Percentiles rank a stretch among this genome's conserved stretches.
Evolutionary conservation across 208 protist species (phyloP).

Genomic region (Leishmania tarentolae): DNA sequence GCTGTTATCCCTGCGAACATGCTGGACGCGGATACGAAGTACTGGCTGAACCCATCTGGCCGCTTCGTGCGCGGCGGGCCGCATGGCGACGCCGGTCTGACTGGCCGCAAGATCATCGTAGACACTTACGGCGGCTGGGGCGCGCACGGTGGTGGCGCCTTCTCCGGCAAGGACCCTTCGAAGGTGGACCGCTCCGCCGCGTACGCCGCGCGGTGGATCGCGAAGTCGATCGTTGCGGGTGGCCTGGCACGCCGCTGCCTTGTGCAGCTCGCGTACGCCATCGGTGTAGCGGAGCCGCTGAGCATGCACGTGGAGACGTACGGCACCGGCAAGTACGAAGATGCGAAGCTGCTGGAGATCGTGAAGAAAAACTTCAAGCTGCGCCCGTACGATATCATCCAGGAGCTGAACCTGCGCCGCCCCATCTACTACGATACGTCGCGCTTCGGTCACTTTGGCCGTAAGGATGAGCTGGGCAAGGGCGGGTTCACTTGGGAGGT

Average conservation of each 20-base stretch:
- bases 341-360: conserved; percentile 75
- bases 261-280: conserved; percentile 99
- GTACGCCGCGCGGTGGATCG: conserved; percentile 99
- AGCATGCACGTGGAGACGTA: conserved; percentile 99
- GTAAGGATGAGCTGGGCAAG: conserved; percentile 83
- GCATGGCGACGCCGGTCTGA: conserved; percentile 99
- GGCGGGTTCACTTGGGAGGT: conserved; percentile 98
- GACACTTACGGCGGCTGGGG: conserved; percentile 99
- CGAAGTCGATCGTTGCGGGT: conserved; percentile 98
- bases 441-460: conserved; percentile 99
- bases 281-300: conserved; percentile 98
- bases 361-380: conserved; percentile 99
- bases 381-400: conserved; percentile 97
- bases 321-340: conserved; percentile 94
- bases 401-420: conserved; percentile 94
- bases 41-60: conserved; percentile 99
- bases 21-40: conserved; percentile 96
- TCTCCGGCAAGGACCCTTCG: conserved; percentile 99
- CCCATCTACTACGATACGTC: conserved; percentile 98
- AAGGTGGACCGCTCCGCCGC: conserved; percentile 99
- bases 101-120: conserved; percentile 99
- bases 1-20: conserved; percentile 94
- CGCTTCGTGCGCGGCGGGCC: conserved; percentile 99
- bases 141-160: conserved; percentile 99
- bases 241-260: conserved; percentile 94